Base-by-base conservation (phyloP, 2,329 filamentous ascomycete genomes). In the Fonsecaea monophora region DNA sequence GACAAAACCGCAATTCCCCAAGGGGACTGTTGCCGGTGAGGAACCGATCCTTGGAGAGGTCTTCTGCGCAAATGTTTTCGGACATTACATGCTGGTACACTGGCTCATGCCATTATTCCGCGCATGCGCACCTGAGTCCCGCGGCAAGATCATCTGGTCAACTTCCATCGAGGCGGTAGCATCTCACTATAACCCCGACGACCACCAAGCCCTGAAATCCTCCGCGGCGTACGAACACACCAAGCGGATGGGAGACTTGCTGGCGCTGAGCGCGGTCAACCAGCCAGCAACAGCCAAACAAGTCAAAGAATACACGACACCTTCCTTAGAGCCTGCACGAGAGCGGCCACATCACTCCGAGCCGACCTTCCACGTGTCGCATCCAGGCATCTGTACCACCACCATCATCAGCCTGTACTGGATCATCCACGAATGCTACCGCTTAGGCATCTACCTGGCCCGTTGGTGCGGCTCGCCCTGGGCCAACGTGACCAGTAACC, bases 31-130 rank as follows among this genome's bases (percentile, higher is more conserved):
- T 71, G 10, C 21, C 12, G 53, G 37, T 34, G 73, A 80, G 15
- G 86, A 88, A 65, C 88, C 90, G 0, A 80, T 82, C 4, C 81
- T 99, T 0, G 94, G 92, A 2, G 85, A 92, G 71, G 88, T 97
- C 18, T 99, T 98, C 77, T 90, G 90, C 76, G 90, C 94, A 58
- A 98, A 98, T 75, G 86, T 97, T 35, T 98, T 99, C 76, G 95
- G 95, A 0, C 95, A 99, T 80, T 98, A 99, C 77, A 81, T 97
- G 74, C 87, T 99, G 30, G 87, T 87, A 15, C 94, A 97, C 77
- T 88, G 90, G 75, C 84, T 98, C 10, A 85, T 90, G 71, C 90
- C 92, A 0, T 82, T 97, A 10, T 84, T 99, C 72, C 80, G 82
- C 73, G 82, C 87, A 59, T 73, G 74, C 48, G 70, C 78, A 64